Base-by-base conservation (phyloP, 2,329 filamentous ascomycete species). In the Chaetoscypha palmicola region DNA sequence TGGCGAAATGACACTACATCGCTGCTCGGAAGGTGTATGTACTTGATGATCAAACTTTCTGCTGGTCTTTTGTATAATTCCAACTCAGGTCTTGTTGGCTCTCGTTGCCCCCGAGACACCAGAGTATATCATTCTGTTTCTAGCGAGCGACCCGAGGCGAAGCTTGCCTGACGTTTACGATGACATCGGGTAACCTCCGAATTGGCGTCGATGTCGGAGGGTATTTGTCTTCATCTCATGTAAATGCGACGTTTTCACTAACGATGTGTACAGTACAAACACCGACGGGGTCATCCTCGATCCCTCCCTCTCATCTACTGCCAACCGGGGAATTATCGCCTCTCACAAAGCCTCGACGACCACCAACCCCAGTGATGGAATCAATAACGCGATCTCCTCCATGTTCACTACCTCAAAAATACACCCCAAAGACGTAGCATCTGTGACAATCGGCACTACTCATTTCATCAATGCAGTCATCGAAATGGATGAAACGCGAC, bases 171-270 rank as follows among this genome's bases (percentile, higher is more conserved):
- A 9, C 5, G 11, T 17, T 2, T 20, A 23, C n/a, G 17, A 41
- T 41, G 38, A 26, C 30, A n/a, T 20, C 21, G 20, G 28, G 38
- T 9, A 41, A 34, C n/a, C 30, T 33, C 23, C 41, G 58, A 31
- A 61, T 64, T 19, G 62, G 62, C 8, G 55, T 64, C 5, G 64
- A 66, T 45, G 64, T 66, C 10, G 64, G 64, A 5, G 38, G 38
- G 38, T 41, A 41, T 8, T 5, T 24, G 4, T 12, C n/a, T 11
- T 24, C 30, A 12, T 19, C 11, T 24, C 20, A 12, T 26, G 19
- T 2, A 22, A 16, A 26, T 16, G 7, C 11, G 10, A 24, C 20
- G 5, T 11, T 12, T 20, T 32, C 14, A 30, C 14, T 31, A 21
- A 31, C 37, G 14, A 31, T 14, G 20, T 20, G 10, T 17, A 17